These are phyloP conservation scores for Trichoderma orchidacearum DNA, from an alignment of 495 filamentous ascomycete species.

Conservation along the genomic window DNA sequence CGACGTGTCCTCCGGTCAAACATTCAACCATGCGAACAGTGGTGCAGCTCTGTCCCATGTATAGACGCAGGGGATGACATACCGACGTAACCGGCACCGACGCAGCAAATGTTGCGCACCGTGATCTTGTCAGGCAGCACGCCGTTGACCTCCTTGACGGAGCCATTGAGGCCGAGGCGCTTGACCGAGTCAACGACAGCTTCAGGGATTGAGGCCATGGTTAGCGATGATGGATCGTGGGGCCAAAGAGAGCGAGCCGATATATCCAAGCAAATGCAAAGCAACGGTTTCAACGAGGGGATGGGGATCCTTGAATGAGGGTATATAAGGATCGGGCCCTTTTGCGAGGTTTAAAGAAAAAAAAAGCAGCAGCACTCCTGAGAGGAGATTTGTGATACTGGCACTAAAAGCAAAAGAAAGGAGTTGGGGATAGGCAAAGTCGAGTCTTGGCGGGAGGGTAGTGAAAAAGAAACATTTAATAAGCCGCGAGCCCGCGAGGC, in stretches of 20 bases:
- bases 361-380: too few species aligned
- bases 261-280: neutral
- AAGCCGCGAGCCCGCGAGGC: too few species aligned
- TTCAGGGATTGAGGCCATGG: neutral
- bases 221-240: neutral
- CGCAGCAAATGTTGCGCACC: constrained; percentile 33
- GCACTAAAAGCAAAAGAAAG: neutral
- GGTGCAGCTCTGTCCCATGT: too few species aligned
- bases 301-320: neutral
- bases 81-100: constrained; percentile 20
- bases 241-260: neutral
- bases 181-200: constrained; percentile 1
- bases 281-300: neutral
- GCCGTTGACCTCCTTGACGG: constrained; percentile 1
- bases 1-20: neutral
- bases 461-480: too few species aligned
- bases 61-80: constrained; percentile 5
- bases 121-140: constrained; percentile 2
- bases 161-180: constrained; percentile 1
- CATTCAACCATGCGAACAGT: too few species aligned
- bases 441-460: neutral
- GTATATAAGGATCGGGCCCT: neutral
- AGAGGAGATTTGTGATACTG: neutral
- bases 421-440: neutral
- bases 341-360: neutral